Percentiles rank a stretch among this genome's conserved stretches.
Conservation (phyloP, 768 basidiomycete species). For the Lactarius akahatsu region DNA sequence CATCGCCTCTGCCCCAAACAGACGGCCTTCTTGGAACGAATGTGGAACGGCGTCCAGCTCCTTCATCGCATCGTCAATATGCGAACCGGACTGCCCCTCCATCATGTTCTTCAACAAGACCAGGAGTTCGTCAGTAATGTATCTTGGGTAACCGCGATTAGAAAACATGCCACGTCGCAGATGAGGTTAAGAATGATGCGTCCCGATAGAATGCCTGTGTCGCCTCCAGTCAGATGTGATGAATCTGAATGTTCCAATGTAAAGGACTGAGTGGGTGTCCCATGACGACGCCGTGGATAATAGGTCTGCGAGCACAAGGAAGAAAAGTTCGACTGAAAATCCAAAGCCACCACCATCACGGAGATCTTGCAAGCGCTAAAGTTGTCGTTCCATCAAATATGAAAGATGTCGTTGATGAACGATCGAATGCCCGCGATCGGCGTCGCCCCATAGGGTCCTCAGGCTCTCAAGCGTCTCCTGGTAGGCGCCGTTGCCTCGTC, state of each 20-base stretch:
- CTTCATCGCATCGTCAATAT: not conserved
- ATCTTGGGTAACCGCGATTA: not conserved
- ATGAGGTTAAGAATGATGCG: slow-evolving; percentile 32
- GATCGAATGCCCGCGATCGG: not conserved
- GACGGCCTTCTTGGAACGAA: not conserved
- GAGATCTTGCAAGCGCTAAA: not conserved
- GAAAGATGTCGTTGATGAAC: not conserved
- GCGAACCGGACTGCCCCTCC: not conserved
- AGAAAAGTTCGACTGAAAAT: not conserved
- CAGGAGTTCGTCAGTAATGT: slow-evolving; percentile 6
- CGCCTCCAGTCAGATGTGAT: not conserved
- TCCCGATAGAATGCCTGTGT: slow-evolving; percentile 4
- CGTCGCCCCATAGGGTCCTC: not conserved
- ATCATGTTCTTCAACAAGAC: slow-evolving; percentile 4
- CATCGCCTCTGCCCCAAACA: not conserved
- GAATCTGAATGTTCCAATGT: not conserved
- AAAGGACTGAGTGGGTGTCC: not conserved
- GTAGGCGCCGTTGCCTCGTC: not conserved
- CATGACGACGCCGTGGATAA: not conserved
- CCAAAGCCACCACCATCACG: not conserved
- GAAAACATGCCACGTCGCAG: too few relatives aligned
- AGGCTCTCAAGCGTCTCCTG: not conserved
- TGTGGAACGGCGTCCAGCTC: not conserved
- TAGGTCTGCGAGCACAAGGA: not conserved
- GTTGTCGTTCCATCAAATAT: not conserved